Evolutionary conservation across 129 eudicot species (phyloP).

Genomic region (Dittrichia graveolens): DNA sequence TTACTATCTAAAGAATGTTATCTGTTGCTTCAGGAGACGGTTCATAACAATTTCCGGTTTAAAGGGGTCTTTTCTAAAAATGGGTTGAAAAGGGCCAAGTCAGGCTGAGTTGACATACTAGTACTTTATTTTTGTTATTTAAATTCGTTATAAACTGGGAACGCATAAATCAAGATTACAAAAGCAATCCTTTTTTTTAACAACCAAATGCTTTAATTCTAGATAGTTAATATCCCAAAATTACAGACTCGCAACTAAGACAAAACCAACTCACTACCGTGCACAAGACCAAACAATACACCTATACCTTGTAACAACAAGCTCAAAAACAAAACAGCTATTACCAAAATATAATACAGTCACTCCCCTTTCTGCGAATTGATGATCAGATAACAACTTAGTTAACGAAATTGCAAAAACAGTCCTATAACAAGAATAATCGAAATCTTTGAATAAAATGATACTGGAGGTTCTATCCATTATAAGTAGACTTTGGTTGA

Average conservation of each 20-base stretch:
- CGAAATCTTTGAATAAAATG: not conserved
- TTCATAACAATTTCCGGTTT: not conserved
- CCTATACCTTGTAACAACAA: too few species aligned
- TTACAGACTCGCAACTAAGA: too few species aligned
- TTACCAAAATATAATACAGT: too few species aligned
- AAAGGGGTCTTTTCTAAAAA: not conserved
- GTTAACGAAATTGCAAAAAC: not conserved
- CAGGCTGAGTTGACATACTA: not conserved
- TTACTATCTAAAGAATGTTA: not conserved
- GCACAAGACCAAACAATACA: too few species aligned
- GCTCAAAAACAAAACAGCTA: too few species aligned
- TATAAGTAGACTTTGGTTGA: not conserved
- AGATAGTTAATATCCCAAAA: too few species aligned
- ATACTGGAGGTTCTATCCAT: not conserved
- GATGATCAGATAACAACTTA: too few species aligned
- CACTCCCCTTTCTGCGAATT: too few species aligned
- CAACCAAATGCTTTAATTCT: too few species aligned
- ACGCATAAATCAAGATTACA: not conserved
- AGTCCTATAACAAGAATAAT: not conserved
- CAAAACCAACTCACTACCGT: too few species aligned
- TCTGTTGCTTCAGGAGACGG: not conserved
- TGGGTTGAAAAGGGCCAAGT: not conserved
- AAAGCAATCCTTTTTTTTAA: not conserved
- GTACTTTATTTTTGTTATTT: not conserved
- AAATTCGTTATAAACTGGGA: not conserved